These are phyloP conservation scores for Dendrostoma leiphaemia DNA, from an alignment of 2,329 filamentous ascomycete genomes.

Conservation along the genomic window DNA sequence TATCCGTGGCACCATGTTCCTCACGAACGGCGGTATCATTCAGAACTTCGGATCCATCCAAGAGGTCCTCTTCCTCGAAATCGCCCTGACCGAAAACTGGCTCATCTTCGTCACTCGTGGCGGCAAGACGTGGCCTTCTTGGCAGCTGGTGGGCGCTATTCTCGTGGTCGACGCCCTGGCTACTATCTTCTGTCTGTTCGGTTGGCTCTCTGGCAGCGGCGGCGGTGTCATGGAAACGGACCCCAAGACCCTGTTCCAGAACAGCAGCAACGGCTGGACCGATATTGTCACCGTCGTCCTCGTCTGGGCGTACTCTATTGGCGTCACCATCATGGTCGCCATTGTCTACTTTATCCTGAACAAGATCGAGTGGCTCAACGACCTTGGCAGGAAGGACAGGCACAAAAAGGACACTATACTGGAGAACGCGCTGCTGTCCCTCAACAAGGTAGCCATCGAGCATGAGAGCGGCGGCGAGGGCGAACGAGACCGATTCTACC, in stretches of 20 bases:
- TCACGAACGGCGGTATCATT: conserved; percentile 69
- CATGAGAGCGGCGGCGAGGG: conserved; percentile 45
- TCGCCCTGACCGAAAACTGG: conserved; percentile 75
- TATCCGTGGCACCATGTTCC: conserved; percentile 67
- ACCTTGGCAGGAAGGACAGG: conserved; percentile 63
- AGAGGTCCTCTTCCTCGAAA: conserved; percentile 72
- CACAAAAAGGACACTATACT: conserved; percentile 60
- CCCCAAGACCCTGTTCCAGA: conserved; percentile 26
- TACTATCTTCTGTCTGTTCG: conserved; percentile 73
- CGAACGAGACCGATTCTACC: conserved; percentile 12
- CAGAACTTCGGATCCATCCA: conserved; percentile 73
- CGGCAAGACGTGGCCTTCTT: conserved; percentile 70
- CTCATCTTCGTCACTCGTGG: conserved; percentile 76
- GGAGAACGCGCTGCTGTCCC: conserved; percentile 64
- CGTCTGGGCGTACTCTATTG: conserved; percentile 65
- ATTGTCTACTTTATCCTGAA: conserved; percentile 64
- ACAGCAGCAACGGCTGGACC: conserved; percentile 39
- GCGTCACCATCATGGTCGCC: conserved; percentile 63
- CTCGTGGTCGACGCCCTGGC: conserved; percentile 69
- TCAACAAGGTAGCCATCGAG: conserved; percentile 62
- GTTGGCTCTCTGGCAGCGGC: conserved; percentile 59
- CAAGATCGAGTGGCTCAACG: conserved; percentile 55
- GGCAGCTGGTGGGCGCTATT: conserved; percentile 71
- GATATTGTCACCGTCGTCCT: conserved; percentile 61
- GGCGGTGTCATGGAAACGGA: conserved; percentile 15